These are phyloP conservation scores for Ceratocystiopsis sp. DNA, from an alignment of 2,329 filamentous ascomycete species.

Conservation along the genomic window DNA sequence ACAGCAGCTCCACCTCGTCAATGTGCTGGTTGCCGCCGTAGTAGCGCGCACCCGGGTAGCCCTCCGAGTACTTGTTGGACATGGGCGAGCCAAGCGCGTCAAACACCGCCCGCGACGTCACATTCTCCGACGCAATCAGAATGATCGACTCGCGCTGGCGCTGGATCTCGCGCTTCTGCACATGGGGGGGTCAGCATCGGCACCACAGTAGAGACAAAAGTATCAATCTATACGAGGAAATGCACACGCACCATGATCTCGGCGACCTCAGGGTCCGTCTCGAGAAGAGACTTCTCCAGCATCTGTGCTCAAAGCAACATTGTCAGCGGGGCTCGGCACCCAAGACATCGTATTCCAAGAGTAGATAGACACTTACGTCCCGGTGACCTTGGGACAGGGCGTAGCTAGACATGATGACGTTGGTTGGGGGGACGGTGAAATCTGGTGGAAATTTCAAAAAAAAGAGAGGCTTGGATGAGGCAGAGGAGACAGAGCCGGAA, in stretches of 20 bases:
- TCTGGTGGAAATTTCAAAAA: neutral
- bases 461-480: too few species aligned
- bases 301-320: constrained; percentile 38
- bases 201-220: too few species aligned
- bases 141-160: constrained; percentile 97
- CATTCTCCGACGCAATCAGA: constrained; percentile 97
- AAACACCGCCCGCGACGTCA: constrained; percentile 95
- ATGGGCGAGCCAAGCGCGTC: constrained; percentile 89
- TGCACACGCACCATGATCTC: constrained; percentile 69
- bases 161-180: constrained; percentile 77
- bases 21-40: constrained; percentile 99
- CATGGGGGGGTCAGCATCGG: constrained; percentile 1
- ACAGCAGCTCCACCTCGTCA: constrained; percentile 85
- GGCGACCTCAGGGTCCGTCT: constrained; percentile 85
- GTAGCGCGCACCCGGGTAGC: constrained; percentile 94
- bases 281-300: constrained; percentile 87
- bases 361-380: constrained; percentile 8
- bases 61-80: constrained; percentile 99
- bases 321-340: neutral
- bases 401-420: constrained; percentile 13
- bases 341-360: neutral
- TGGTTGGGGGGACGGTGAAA: neutral
- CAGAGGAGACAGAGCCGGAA: too few species aligned
- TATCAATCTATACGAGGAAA: neutral
- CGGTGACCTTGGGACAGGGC: constrained; percentile 9